phyloP scores from a whole-genome alignment of 1,139 yeast species.

The Geotrichum histeridarum region DNA sequence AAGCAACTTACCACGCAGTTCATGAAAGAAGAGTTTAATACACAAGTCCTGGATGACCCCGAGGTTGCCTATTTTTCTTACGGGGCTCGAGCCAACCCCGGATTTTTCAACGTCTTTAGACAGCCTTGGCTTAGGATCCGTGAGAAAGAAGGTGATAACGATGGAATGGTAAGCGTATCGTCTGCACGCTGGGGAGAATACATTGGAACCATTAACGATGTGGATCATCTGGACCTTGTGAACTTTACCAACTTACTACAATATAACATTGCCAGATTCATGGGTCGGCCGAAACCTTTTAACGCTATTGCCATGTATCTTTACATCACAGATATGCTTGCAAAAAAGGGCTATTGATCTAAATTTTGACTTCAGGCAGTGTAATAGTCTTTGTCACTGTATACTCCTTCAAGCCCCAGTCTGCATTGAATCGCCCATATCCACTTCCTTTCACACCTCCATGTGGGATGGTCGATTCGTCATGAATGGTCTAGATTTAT shows the following conservation, averaged over 20 bases:
- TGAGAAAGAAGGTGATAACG: constrained; percentile 54
- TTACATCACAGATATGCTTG: constrained; percentile 65
- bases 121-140: constrained; percentile 59
- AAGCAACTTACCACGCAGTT: constrained; percentile 50
- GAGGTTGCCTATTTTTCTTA: constrained; percentile 71
- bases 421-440: constrained; percentile 47
- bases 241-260: constrained; percentile 69
- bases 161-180: constrained; percentile 76
- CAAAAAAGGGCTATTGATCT: constrained; percentile 53
- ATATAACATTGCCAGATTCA: constrained; percentile 30
- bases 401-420: constrained; percentile 50
- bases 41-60: constrained; percentile 50
- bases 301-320: constrained; percentile 72
- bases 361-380: constrained; percentile 13
- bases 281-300: constrained; percentile 44
- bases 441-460: constrained; percentile 55
- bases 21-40: constrained; percentile 51
- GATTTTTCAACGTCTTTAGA: constrained; percentile 56
- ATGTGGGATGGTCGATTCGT: constrained; percentile 50
- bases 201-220: constrained; percentile 68
- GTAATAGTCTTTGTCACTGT: constrained; percentile 42
- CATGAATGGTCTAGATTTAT: constrained; percentile 39
- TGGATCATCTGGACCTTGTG: constrained; percentile 80
- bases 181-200: constrained; percentile 83
- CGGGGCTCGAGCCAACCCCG: constrained; percentile 68